These are phyloP conservation scores for Daucus carota DNA, from an alignment of 129 eudicot genomes.

Conservation along the genomic window DNA sequence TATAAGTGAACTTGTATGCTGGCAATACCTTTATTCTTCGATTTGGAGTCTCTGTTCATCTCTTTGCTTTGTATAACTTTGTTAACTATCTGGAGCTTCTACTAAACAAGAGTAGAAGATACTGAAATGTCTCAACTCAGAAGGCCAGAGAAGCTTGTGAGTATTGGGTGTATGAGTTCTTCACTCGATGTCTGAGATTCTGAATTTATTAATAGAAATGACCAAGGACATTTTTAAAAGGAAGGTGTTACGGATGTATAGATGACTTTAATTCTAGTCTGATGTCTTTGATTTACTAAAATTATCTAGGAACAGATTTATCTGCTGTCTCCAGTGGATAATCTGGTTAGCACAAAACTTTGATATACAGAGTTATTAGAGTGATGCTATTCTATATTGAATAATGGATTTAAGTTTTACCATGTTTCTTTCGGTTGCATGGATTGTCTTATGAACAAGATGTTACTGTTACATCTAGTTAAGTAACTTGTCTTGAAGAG, in stretches of 20 bases:
- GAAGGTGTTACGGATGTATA: too few species aligned
- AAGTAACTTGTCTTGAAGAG: too few species aligned
- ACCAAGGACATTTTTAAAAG: too few species aligned
- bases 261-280: background rate
- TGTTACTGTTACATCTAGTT: too few species aligned
- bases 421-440: too few species aligned
- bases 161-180: background rate
- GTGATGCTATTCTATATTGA: too few species aligned
- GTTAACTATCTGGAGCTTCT: background rate
- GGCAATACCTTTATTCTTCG: background rate
- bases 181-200: background rate
- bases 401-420: too few species aligned
- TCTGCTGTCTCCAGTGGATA: background rate
- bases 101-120: background rate
- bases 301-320: background rate
- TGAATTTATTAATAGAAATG: too few species aligned
- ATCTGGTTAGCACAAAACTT: background rate
- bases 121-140: background rate
- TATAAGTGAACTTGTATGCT: background rate
- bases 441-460: too few species aligned
- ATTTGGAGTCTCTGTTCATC: background rate
- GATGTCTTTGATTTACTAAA: background rate
- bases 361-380: too few species aligned
- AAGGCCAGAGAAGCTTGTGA: background rate
- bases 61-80: background rate